A percentile compares a stretch with the other conserved stretches of the same genome.
phyloP scores from a whole-genome alignment of 1,284 basidiomycete genomes.

The Trichosporon sp. region DNA sequence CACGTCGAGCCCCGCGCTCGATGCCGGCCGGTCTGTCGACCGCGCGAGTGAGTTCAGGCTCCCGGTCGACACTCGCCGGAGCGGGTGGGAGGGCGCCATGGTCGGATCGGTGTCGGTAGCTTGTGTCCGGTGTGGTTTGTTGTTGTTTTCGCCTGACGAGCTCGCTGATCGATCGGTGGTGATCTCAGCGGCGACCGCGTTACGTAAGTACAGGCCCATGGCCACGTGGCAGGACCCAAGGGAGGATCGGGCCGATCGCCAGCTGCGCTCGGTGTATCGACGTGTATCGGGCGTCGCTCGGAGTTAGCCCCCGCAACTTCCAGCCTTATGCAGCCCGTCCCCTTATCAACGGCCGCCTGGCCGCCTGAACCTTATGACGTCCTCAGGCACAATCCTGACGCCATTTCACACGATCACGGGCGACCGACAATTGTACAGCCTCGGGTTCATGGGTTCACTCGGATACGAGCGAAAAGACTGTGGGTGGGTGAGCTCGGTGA shows the following conservation, averaged over 20 bases:
- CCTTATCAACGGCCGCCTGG: background rate
- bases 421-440: background rate
- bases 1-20: conserved; percentile 78
- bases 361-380: conserved; percentile 4
- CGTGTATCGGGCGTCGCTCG: background rate
- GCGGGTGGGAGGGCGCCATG: conserved; percentile 53
- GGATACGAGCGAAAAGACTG: background rate
- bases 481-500: background rate
- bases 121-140: background rate
- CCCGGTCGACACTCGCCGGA: conserved; percentile 83
- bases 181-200: background rate
- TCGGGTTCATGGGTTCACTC: background rate
- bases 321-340: background rate
- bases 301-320: background rate
- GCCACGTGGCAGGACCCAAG: background rate
- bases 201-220: background rate
- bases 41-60: conserved; percentile 79
- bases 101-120: background rate
- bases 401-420: conserved; percentile 4
- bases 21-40: conserved; percentile 58
- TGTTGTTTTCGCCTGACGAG: background rate
- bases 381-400: conserved; percentile 3
- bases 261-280: background rate
- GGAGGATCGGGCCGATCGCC: background rate
- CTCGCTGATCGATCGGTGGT: background rate